Evolutionary conservation across 2,329 filamentous ascomycete genomes (phyloP), one percentile per base, ranked within the genome.

Genomic region (Trichoderma sp.): DNA sequence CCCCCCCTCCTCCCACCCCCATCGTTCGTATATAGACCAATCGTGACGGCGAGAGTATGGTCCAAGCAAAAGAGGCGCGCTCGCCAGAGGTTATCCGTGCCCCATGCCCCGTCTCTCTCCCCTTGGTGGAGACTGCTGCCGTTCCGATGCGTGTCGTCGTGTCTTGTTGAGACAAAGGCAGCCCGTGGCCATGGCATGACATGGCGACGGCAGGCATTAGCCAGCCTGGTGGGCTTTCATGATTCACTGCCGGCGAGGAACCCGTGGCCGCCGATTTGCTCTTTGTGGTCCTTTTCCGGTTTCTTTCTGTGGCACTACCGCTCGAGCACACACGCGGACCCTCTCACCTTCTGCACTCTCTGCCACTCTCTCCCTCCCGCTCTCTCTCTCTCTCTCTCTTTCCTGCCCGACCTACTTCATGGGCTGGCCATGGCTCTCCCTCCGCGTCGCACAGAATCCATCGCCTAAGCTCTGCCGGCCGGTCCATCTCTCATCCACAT

Each of bases 381-480:
- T n/a, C 47, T 43, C 24, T 15, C 55, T 34, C 43, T 45, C 30
- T 21, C 30, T 12, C 14, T 26, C 26, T 51, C 47, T 62, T 50
- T 47, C 34, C 34, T 10, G 12, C 34, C 34, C 34, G 12, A 3
- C 34, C 10, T 9, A 9, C 34, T 10, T 39, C 34, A 14, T 39
- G 34, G 7, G 34, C 48, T 54, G 59, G 15, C 59, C 50, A 15
- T 34, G 59, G 39, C 24, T 21, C n/a, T 12, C 34, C 12, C 34
- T 7, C 34, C 34, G 21, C 34, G 63, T 60, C 54, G 48, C 63
- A 61, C 63, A 44, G 28, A 28, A 21, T 41, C 34, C 30, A 34
- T 65, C 50, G 56, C 51, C 56, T 61, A 44, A 44, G 51, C 39
- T 61, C 24, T 61, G 34, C 56, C 63, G 63, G 63, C 57, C 28